A percentile compares a stretch with the other conserved stretches of the same genome.
These are phyloP conservation scores for Talaromyces verruculosus DNA, from an alignment of 2,329 filamentous ascomycete species.

Conservation along the genomic window DNA sequence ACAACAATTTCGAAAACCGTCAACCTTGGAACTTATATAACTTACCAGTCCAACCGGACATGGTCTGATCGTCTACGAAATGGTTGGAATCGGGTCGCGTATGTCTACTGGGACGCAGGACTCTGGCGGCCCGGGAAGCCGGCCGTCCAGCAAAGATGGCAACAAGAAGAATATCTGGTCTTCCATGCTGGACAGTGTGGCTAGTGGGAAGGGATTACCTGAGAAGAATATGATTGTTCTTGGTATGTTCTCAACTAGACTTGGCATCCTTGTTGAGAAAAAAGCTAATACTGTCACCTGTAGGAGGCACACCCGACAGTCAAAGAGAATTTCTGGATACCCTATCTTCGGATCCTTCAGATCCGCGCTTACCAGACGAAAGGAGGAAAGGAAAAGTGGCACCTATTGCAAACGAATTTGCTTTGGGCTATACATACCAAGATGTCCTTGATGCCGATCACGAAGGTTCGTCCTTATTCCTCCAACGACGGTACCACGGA, in stretches of 20 bases:
- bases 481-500: background rate
- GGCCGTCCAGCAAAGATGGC: constrained; percentile 58
- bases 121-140: constrained; percentile 38
- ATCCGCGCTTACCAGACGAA: constrained; percentile 48
- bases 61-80: constrained; percentile 37
- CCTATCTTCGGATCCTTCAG: constrained; percentile 46
- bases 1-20: background rate
- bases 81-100: constrained; percentile 40
- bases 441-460: constrained; percentile 92
- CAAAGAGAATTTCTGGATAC: constrained; percentile 79
- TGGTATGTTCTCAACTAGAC: constrained; percentile 54
- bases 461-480: constrained; percentile 61
- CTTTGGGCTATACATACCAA: constrained; percentile 90
- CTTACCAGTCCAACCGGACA: constrained; percentile 28
- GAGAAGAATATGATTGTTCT: constrained; percentile 89
- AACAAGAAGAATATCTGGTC: constrained; percentile 89
- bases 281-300: constrained; percentile 17
- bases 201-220: constrained; percentile 82
- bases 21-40: constrained; percentile 14
- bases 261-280: background rate
- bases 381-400: constrained; percentile 58
- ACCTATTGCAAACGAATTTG: constrained; percentile 87
- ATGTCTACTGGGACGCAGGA: constrained; percentile 41
- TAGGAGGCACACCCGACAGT: constrained; percentile 77
- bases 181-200: constrained; percentile 85